Conservation (phyloP, 2,329 filamentous ascomycete species). For the Aspergillus aculeatus region DNA sequence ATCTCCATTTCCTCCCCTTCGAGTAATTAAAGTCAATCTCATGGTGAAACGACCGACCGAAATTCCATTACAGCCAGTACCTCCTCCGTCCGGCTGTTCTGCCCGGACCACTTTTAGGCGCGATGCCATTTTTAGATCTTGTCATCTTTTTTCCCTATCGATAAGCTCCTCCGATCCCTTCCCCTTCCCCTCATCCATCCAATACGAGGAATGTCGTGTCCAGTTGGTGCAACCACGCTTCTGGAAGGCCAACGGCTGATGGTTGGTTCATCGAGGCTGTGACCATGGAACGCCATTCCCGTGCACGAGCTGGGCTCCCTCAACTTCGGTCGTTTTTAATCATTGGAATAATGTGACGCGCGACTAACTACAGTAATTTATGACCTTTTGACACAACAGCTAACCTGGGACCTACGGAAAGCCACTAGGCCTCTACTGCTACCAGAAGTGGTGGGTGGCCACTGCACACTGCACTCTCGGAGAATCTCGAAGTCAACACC, state of each 20-base stretch:
- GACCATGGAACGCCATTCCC: not conserved
- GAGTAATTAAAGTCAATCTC: constrained; percentile 7
- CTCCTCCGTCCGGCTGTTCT: not conserved
- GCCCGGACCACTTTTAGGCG: not conserved
- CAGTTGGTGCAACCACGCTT: not conserved
- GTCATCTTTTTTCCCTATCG: not conserved
- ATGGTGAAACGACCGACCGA: constrained; percentile 6
- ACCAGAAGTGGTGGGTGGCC: too few species aligned
- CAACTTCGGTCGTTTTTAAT: too few species aligned
- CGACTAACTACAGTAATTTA: too few species aligned
- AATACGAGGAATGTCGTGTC: not conserved
- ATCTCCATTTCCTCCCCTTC: constrained; percentile 1
- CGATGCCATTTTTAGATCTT: constrained; percentile 12
- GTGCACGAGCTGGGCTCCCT: not conserved
- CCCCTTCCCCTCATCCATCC: not conserved
- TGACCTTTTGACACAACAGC: not conserved
- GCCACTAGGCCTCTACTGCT: too few species aligned
- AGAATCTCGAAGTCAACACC: too few species aligned
- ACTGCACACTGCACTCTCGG: too few species aligned
- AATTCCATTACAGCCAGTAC: not conserved
- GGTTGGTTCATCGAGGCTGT: not conserved
- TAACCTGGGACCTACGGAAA: not conserved
- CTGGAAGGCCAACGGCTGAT: not conserved
- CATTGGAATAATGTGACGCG: not conserved
- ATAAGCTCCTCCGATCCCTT: not conserved